phyloP scores from a whole-genome alignment of 306 rosid species.

The Bauhinia variegata region DNA sequence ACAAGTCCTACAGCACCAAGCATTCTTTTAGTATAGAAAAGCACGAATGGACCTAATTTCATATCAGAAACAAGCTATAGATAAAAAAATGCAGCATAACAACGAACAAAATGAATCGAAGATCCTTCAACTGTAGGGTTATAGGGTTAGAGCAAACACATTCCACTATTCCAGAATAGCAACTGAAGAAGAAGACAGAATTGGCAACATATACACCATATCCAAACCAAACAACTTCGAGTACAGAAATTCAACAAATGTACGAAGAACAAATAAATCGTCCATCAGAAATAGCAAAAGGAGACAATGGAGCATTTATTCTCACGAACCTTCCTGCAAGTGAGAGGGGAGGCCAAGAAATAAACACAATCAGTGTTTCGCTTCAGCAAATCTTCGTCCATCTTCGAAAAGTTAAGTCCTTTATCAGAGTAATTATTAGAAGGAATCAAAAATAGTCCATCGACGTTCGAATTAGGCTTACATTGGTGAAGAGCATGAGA shows the following conservation, averaged over 20 bases:
- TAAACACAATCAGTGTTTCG: conserved; percentile 84
- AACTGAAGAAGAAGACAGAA: conserved; percentile 8
- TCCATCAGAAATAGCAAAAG: not conserved
- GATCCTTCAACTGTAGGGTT: conserved; percentile 42
- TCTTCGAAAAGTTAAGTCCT: conserved; percentile 24
- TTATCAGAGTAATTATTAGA: not conserved
- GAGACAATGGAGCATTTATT: not conserved
- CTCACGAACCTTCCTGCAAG: conserved; percentile 79
- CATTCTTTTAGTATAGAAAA: conserved; percentile 25
- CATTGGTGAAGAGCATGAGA: conserved; percentile 31
- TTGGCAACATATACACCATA: not conserved
- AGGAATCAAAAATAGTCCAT: conserved; percentile 34
- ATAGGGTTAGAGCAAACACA: conserved; percentile 34
- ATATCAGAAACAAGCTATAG: conserved; percentile 11
- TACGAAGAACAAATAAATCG: not conserved
- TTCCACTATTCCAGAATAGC: not conserved
- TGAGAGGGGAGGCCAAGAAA: conserved; percentile 88
- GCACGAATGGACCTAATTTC: not conserved
- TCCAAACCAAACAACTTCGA: not conserved
- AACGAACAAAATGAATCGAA: conserved; percentile 17
- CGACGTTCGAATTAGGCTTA: conserved; percentile 26
- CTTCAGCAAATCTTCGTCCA: conserved; percentile 70
- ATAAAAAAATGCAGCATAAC: not conserved
- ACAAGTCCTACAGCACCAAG: conserved; percentile 6
- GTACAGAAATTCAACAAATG: not conserved